A percentile compares a stretch with the other conserved stretches of the same genome.
Conservation (phyloP, 164 flowering plant species). For the Houttuynia cordata region DNA sequence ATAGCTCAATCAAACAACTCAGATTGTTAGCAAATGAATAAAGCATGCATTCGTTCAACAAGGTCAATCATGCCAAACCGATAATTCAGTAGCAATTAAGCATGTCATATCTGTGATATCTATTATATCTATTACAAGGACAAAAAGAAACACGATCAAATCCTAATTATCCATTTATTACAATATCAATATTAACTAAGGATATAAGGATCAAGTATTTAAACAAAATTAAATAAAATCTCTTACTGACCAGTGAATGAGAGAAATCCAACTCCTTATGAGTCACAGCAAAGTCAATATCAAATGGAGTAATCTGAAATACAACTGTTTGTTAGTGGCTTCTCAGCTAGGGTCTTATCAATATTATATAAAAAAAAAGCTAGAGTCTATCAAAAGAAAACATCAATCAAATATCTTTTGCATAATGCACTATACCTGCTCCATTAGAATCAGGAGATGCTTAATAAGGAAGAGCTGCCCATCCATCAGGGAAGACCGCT, state of each 20-base stretch:
- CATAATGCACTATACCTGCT: constrained; percentile 60
- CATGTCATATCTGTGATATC: too few relatives aligned
- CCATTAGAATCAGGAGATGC: constrained; percentile 82
- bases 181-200: too few relatives aligned
- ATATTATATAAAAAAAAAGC: not conserved
- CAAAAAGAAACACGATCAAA: too few relatives aligned
- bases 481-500: constrained; percentile 79
- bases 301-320: constrained; percentile 90
- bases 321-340: not conserved
- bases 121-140: too few relatives aligned
- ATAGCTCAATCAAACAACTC: not conserved
- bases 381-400: not conserved
- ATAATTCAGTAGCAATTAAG: too few relatives aligned
- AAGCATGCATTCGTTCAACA: not conserved
- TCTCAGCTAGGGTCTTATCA: not conserved
- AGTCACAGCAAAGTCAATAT: constrained; percentile 89
- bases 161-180: too few relatives aligned
- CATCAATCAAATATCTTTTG: not conserved
- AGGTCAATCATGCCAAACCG: not conserved
- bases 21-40: not conserved
- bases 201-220: not conserved
- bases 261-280: constrained; percentile 99
- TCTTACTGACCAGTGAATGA: constrained; percentile 79
- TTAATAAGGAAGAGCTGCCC: constrained; percentile 93
- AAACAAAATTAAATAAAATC: not conserved